Base-by-base conservation (phyloP, 108 stramenopile genomes). In the Fistulifera solaris region DNA sequence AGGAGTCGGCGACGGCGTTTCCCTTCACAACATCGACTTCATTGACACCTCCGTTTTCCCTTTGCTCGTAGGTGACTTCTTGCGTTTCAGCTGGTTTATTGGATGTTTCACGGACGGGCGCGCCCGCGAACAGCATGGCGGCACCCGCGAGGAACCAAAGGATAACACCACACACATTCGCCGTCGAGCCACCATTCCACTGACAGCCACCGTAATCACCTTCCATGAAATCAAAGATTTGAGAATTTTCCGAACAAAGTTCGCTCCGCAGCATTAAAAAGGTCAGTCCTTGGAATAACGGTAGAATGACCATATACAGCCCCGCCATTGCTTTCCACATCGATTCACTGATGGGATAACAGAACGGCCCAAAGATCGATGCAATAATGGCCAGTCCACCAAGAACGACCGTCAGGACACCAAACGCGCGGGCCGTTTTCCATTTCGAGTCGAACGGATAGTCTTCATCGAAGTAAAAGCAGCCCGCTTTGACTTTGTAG, bases 281-380 rank as follows among this genome's bases (percentile, higher is more conserved):
- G 8, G 60, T 56, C 21, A 65, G 15, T 23, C 70, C 58, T 40
- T 71, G 70, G n/a, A 71, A 59, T 12, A 59, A 11, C 1, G 70
- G 49, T 27, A 71, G 40, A 22, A 65, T 52, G 16, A 61, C 41
- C 17, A 57, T 44, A 40, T n/a, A 57, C 2, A 40, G 19, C 3
- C 40, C 12, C 4, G 41, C 56, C 6, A 57, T 27, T 6, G 21
- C n/a, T 12, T 57, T 19, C 56, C 56, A 57, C 13, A 2, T 5
- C 42, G 16, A 38, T 7, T 31, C 28, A 5, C 18, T 38, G 17
- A 54, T 18, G 1, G 1, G 15, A 8, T n/a, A 6, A 24, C n/a
- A 15, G 21, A 39, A 45, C 5, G 56, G 43, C 12, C 22, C 22
- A 18, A 57, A 22, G 25, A 21, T 21, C 4, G 21, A 21, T 17